Conservation (phyloP, 768 basidiomycete genomes). For the Pulveroboletus ravenelii region DNA sequence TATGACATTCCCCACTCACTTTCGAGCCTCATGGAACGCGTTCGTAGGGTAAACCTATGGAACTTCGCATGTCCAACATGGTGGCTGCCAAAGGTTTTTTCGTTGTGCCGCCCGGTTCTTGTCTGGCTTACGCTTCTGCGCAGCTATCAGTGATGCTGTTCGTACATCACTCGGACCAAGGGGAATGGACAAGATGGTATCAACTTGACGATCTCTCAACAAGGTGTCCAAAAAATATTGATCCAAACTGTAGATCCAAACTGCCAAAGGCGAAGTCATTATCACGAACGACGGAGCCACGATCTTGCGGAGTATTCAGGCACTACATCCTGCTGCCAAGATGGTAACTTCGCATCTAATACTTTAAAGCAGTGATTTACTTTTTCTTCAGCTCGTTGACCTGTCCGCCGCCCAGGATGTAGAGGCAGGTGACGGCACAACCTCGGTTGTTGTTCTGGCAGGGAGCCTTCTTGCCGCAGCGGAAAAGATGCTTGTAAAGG, state of each 20-base stretch:
- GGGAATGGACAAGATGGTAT: slow-evolving; percentile 99
- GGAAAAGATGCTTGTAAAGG: slow-evolving; percentile 94
- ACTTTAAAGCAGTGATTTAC: not conserved
- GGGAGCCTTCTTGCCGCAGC: slow-evolving; percentile 91
- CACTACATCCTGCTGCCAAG: slow-evolving; percentile 95
- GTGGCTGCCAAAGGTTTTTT: slow-evolving; percentile 89
- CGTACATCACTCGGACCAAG: slow-evolving; percentile 93
- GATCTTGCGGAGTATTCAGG: slow-evolving; percentile 92
- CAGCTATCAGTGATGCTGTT: slow-evolving; percentile 96
- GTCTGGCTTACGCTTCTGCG: slow-evolving; percentile 5
- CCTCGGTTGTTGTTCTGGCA: slow-evolving; percentile 93
- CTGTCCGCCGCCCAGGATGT: slow-evolving; percentile 97
- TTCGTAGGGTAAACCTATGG: slow-evolving; percentile 91
- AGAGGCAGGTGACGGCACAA: slow-evolving; percentile 98
- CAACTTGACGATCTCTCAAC: slow-evolving; percentile 20
- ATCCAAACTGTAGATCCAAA: slow-evolving; percentile 71
- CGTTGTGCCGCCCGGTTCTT: not conserved
- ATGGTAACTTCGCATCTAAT: slow-evolving; percentile 55
- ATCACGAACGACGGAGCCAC: slow-evolving; percentile 99
- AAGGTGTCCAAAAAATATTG: slow-evolving; percentile 3
- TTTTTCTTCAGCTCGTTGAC: slow-evolving; percentile 75
- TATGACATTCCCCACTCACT: not conserved
- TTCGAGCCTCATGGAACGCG: slow-evolving; percentile 23
- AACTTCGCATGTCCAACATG: slow-evolving; percentile 95
- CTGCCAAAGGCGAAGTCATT: slow-evolving; percentile 91